A percentile compares a stretch with the other conserved stretches of the same genome.
Evolutionary conservation across 2,329 filamentous ascomycete genomes (phyloP).

Genomic region (Aspergillus unguis): DNA sequence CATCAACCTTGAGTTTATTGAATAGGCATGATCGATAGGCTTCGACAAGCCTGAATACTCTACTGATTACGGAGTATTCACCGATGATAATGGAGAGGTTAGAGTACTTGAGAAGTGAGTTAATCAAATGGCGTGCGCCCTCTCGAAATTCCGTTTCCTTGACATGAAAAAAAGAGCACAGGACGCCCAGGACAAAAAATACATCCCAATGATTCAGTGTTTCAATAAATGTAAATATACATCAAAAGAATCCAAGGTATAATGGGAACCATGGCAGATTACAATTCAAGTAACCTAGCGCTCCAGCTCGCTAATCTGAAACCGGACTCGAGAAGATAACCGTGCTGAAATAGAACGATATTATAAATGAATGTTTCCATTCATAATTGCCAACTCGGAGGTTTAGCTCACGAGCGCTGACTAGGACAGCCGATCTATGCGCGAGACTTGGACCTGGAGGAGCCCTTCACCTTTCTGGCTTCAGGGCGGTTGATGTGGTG

Average conservation of each 20-base stretch:
- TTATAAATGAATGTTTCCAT: conserved; percentile 9
- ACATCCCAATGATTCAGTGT: conserved; percentile 13
- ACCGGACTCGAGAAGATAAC: conserved; percentile 10
- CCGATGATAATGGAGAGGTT: too few species aligned
- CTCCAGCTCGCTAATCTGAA: conserved; percentile 11
- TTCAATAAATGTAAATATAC: conserved; percentile 25
- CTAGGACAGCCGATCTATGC: conserved; percentile 22
- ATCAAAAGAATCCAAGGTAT: conserved; percentile 17
- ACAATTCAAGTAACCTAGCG: conserved; percentile 22
- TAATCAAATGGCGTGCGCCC: too few species aligned
- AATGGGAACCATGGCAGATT: conserved; percentile 14
- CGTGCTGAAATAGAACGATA: conserved; percentile 6
- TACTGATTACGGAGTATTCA: too few species aligned
- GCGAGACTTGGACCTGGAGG: conserved; percentile 37
- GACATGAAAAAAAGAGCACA: not conserved
- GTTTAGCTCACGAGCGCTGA: not conserved
- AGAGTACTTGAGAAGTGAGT: too few species aligned
- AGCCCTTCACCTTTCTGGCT: conserved; percentile 59
- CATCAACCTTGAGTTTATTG: too few species aligned
- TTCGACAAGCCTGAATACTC: too few species aligned
- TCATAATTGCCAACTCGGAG: conserved; percentile 6
- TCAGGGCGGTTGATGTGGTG: conserved; percentile 84
- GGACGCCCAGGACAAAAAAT: conserved; percentile 1
- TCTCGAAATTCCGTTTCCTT: too few species aligned
- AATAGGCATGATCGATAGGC: too few species aligned